These are phyloP conservation scores for Pestalotiopsis fici DNA, from an alignment of 2,329 filamentous ascomycete genomes.

Conservation along the genomic window DNA sequence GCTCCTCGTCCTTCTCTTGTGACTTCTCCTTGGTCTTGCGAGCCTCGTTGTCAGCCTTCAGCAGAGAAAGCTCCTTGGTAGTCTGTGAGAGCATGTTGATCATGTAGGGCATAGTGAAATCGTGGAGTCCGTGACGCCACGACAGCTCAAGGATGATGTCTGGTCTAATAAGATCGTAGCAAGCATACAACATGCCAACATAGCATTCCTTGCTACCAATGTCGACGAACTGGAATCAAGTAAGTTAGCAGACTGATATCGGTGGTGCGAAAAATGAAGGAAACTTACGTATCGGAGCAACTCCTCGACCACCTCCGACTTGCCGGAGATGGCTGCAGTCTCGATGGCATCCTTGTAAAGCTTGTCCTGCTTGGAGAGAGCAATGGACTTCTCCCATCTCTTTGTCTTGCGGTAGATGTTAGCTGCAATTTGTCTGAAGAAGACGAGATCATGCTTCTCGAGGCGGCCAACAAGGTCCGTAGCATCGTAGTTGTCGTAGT, in stretches of 20 bases:
- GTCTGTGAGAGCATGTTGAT: slow-evolving; percentile 97
- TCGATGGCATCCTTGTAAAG: slow-evolving; percentile 99
- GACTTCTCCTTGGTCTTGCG: slow-evolving; percentile 76
- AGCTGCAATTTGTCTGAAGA: slow-evolving; percentile 98
- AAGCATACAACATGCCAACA: slow-evolving; percentile 98
- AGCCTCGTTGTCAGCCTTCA: slow-evolving; percentile 96
- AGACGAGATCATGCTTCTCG: slow-evolving; percentile 96
- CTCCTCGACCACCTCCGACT: slow-evolving; percentile 92
- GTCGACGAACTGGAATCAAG: slow-evolving; percentile 78
- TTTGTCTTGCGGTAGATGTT: slow-evolving; percentile 99
- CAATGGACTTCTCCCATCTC: slow-evolving; percentile 99
- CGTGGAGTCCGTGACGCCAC: slow-evolving; percentile 90
- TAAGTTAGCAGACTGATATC: slow-evolving; percentile 34
- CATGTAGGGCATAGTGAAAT: slow-evolving; percentile 99
- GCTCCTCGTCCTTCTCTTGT: slow-evolving; percentile 84
- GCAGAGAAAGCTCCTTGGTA: slow-evolving; percentile 76
- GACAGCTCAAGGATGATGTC: slow-evolving; percentile 94
- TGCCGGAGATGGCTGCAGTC: slow-evolving; percentile 89
- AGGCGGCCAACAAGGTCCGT: slow-evolving; percentile 88
- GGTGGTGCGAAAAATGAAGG: neutral
- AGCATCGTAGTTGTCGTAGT: slow-evolving; percentile 98
- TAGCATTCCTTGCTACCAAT: slow-evolving; percentile 99
- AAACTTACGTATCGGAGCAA: slow-evolving; percentile 90
- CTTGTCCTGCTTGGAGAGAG: slow-evolving; percentile 98
- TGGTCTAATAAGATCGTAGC: slow-evolving; percentile 93